Percentiles rank a stretch among this genome's conserved stretches.
Conservation (phyloP, 2,329 filamentous ascomycete species). For the Hypoxylon sp. region DNA sequence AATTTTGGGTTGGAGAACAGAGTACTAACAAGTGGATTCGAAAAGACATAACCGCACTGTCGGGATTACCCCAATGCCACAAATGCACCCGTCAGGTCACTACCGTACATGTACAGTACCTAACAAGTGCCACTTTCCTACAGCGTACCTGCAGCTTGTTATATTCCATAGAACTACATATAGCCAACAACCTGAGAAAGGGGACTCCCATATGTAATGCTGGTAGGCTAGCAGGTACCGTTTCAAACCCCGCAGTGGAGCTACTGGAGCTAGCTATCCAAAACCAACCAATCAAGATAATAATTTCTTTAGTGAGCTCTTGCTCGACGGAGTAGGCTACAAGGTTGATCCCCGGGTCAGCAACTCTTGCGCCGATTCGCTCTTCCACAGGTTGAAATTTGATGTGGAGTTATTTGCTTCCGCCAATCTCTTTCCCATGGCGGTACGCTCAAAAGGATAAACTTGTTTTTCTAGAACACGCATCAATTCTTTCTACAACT, state of each 20-base stretch:
- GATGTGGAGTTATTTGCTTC: constrained; percentile 38
- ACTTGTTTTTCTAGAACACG: constrained; percentile 33
- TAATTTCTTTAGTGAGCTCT: constrained; percentile 2
- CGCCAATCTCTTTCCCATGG: constrained; percentile 18
- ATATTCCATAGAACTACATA: not conserved
- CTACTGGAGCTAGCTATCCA: not conserved
- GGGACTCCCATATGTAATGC: not conserved
- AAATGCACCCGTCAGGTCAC: not conserved
- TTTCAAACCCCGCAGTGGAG: constrained; percentile 16
- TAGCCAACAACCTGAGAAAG: not conserved
- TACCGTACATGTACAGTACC: not conserved
- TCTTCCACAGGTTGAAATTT: constrained; percentile 32
- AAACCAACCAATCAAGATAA: constrained; percentile 2
- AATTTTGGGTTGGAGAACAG: constrained; percentile 20
- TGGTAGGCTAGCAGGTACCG: not conserved
- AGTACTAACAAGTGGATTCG: constrained; percentile 2
- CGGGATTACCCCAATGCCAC: constrained; percentile 11
- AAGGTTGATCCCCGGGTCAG: constrained; percentile 21
- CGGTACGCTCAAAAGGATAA: constrained; percentile 25
- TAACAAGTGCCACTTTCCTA: not conserved
- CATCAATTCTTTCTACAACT: constrained; percentile 10
- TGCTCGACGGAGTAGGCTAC: not conserved
- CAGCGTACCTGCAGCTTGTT: constrained; percentile 18
- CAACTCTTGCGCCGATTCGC: constrained; percentile 20
- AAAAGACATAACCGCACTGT: constrained; percentile 1